phyloP scores from a whole-genome alignment of 495 filamentous ascomycete genomes.

The Penicillium tannophilum region DNA sequence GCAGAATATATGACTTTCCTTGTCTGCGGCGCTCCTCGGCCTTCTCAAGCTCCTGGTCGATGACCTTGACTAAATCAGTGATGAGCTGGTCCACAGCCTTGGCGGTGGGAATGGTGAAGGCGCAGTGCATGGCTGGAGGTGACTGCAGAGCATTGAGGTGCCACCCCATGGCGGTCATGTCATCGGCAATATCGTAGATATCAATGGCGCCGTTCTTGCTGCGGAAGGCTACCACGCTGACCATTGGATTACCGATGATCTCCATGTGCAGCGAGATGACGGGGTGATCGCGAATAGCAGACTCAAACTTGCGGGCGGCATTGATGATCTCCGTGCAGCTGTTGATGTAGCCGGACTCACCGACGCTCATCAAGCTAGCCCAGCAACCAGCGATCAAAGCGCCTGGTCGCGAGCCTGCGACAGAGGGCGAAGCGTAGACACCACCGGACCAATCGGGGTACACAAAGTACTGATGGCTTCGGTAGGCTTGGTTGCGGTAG shows the following conservation, averaged over 20 bases:
- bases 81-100: slow-evolving; percentile 76
- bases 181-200: slow-evolving; percentile 87
- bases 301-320: slow-evolving; percentile 78
- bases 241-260: slow-evolving; percentile 81
- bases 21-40: slow-evolving; percentile 76
- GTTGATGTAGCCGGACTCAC: slow-evolving; percentile 85
- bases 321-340: slow-evolving; percentile 87
- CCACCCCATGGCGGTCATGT: slow-evolving; percentile 82
- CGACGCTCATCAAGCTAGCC: slow-evolving; percentile 84
- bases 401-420: slow-evolving; percentile 89
- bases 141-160: slow-evolving; percentile 93
- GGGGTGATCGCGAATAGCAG: slow-evolving; percentile 67
- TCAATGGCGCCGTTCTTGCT: slow-evolving; percentile 68
- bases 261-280: slow-evolving; percentile 69
- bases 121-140: slow-evolving; percentile 93
- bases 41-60: slow-evolving; percentile 73
- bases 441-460: slow-evolving; percentile 94
- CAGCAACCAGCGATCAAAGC: slow-evolving; percentile 94
- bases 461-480: slow-evolving; percentile 93
- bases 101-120: slow-evolving; percentile 89
- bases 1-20: slow-evolving; percentile 52
- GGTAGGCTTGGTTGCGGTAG: slow-evolving; percentile 77
- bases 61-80: slow-evolving; percentile 72
- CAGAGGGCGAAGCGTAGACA: slow-evolving; percentile 88
- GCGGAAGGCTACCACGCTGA: slow-evolving; percentile 87